Evolutionary conservation across 306 rosid genomes (phyloP), one percentile per base, ranked within the genome.

Genomic region (Betula pendula): DNA sequence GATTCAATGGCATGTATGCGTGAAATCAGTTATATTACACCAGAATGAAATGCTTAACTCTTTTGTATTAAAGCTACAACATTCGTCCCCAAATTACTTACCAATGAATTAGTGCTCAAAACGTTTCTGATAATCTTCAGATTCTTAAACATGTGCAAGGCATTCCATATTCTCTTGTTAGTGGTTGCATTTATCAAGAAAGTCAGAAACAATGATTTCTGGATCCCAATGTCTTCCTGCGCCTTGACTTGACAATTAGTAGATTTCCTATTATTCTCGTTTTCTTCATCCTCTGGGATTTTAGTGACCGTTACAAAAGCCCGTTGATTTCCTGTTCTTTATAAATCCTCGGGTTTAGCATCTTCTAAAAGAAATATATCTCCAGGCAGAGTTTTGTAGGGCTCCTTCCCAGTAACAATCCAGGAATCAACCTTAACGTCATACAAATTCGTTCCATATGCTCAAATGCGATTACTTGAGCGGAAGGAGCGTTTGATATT

Each of bases 381-480:
- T 33, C 97, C 97, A 0, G 80, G 79, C 75, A 89, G 77, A 50
- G 90, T 85, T 82, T 84, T 87, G 84, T 90, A 89, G 10, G 85
- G 73, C 62, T 83, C 92, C 79, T 87, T 90, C 2, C 96, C 89
- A n/a, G 71, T 62, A n/a, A 75, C 80, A 66, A 50, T 75, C 96
- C 96, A 92, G 45, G 1, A 68, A 60, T 72, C 75, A 70, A 90
- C 84, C 42, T 27, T 71, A 35, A 89, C 69, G 29, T 76, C 75
- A 69, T 89, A 93, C 14, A 81, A 27, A 13, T 51, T 68, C 0
- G 27, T 6, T 12, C 75, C 78, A 55, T 49, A 19, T 0, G 76
- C 27, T 60, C 45, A 67, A 93, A 55, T 71, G 78, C 55, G 60
- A 73, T 75, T 5, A 92, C 83, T 71, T 87, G 48, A 3, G 90